Percentiles rank a stretch among this genome's conserved stretches.
These are phyloP conservation scores for Wickerhamiella azymoides DNA, from an alignment of 805 yeast genomes.

Conservation along the genomic window DNA sequence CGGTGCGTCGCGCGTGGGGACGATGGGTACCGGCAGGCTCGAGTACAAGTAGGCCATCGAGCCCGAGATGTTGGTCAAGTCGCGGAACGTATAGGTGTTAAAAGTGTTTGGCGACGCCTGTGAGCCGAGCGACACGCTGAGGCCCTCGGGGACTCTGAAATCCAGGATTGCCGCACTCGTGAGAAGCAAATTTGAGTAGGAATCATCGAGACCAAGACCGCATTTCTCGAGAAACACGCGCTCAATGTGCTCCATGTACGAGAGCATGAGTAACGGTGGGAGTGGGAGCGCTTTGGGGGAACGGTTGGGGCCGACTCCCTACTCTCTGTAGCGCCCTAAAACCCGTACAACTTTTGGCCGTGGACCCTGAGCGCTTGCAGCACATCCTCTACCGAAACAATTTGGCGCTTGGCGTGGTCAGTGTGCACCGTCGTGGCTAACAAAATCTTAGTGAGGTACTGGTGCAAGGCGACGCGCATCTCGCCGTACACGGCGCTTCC, in stretches of 20 bases:
- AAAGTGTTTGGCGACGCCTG: slow-evolving; percentile 57
- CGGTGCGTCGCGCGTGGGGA: slow-evolving; percentile 23
- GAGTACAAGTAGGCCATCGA: slow-evolving; percentile 72
- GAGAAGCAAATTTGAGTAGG: slow-evolving; percentile 51
- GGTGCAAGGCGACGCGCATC: slow-evolving; percentile 91
- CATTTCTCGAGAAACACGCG: slow-evolving; percentile 55
- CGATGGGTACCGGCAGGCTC: slow-evolving; percentile 39
- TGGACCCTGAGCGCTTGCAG: slow-evolving; percentile 99
- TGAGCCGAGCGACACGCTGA: slow-evolving; percentile 52
- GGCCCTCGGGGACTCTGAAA: slow-evolving; percentile 57
- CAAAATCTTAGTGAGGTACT: slow-evolving; percentile 92
- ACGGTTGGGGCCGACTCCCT: too few relatives aligned
- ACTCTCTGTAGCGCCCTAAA: too few relatives aligned
- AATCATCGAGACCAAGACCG: slow-evolving; percentile 67
- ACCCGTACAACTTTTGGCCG: slow-evolving; percentile 99
- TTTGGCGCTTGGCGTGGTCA: slow-evolving; percentile 99
- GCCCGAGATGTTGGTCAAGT: slow-evolving; percentile 54
- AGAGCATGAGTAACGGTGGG: slow-evolving; percentile 37
- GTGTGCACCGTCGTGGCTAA: slow-evolving; percentile 99
- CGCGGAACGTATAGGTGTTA: slow-evolving; percentile 57
- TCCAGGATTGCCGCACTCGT: slow-evolving; percentile 39
- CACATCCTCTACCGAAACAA: slow-evolving; percentile 95
- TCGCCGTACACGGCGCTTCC: slow-evolving; percentile 97
- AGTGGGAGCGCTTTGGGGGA: too few relatives aligned
- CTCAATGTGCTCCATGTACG: slow-evolving; percentile 78